A percentile compares a stretch with the other conserved stretches of the same genome.
These are phyloP conservation scores for Lasiodiplodia sp. DNA, from an alignment of 2,329 filamentous ascomycete species.

Conservation along the genomic window DNA sequence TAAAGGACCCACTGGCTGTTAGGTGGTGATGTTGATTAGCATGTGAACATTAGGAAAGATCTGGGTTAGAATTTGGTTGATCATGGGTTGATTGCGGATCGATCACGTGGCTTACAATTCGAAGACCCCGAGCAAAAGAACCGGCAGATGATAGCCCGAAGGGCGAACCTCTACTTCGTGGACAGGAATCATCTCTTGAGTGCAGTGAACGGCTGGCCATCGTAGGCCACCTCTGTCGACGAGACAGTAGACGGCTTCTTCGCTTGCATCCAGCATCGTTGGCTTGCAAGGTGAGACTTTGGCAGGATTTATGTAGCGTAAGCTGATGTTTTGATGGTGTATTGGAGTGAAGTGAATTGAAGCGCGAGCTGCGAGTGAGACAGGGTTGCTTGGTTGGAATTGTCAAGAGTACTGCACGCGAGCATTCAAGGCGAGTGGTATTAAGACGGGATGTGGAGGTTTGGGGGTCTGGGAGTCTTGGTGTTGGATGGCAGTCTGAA, in stretches of 20 bases:
- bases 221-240: neutral
- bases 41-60: neutral
- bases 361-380: neutral
- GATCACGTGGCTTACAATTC: slow-evolving; percentile 9
- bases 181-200: neutral
- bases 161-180: neutral
- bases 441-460: neutral
- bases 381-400: neutral
- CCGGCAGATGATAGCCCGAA: neutral
- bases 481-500: neutral
- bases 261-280: neutral
- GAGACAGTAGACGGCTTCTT: neutral
- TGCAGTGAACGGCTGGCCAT: slow-evolving; percentile 4
- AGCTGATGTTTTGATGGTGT: neutral
- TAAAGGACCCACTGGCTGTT: slow-evolving; percentile 4
- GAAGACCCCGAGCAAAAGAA: neutral
- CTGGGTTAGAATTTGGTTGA: no score
- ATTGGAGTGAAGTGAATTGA: neutral
- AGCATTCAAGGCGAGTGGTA: neutral
- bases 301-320: neutral
- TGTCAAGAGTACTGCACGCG: neutral
- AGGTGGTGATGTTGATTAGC: neutral
- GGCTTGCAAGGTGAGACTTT: neutral
- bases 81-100: neutral
- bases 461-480: neutral